Evolutionary conservation across 148 eudicot species (phyloP), one percentile per base, ranked within the genome.

Genomic region (Camellia lanceoleosa): DNA sequence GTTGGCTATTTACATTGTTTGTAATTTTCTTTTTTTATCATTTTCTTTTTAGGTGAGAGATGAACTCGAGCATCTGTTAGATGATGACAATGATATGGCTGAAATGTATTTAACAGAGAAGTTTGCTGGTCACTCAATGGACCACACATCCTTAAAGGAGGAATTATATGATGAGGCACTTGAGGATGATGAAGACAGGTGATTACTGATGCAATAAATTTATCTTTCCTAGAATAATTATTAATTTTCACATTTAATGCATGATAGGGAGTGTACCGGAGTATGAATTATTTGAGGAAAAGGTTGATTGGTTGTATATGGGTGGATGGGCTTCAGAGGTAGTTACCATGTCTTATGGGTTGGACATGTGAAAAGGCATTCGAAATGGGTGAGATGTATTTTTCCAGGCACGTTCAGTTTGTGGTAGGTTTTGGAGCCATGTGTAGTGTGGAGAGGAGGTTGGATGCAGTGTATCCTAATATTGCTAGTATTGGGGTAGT

Each of bases 41-140:
- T 20, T 82, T 23, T 66, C 9, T 74, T 68, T 63, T 59, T 54
- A 90, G 93, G 87, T 90, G 63, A 86, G 91, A 68, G 92, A 91
- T 81, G 91, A 89, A 73, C 85, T 91, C 55, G 94, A 91, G 84
- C 90, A 91, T 71, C 78, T 91, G 74, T 83, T 91, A 10, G 94
- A 91, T 78, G 94, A 91, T 46, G 94, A 89, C 78, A 82, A 89
- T 69, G 94, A 91, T 79, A 88, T 91, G 94, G 87, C 87, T 7
- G 94, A 89, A 80, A 89, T 91, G 92, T 91, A 91, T 76, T 75
- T 91, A 77, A 89, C 92, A 0, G 91, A 46, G 44, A 30, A 30
- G 30, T 30, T 30, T 30, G 30, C 30, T 30, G 30, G 30, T 30
- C 30, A 30, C 30, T 30, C 30, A 30, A 30, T 30, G 30, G 30